Conservation (phyloP, 192 early-diverging fungal species). For the Thoreauomyces humboldtii region DNA sequence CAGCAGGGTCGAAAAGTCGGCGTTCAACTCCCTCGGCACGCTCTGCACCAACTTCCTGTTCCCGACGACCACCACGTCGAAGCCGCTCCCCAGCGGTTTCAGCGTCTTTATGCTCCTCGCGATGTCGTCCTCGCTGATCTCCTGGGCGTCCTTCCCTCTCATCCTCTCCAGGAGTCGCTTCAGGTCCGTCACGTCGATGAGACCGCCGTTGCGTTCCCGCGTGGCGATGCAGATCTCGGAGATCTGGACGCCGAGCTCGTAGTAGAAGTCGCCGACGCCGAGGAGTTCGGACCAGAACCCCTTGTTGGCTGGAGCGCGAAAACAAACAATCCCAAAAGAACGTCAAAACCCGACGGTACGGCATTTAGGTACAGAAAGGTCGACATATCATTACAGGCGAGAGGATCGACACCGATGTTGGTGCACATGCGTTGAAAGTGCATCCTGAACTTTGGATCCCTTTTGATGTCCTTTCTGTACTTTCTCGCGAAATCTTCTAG, state of each 20-base stretch:
- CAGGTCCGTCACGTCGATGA: conserved; percentile 84
- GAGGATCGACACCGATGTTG: conserved; percentile 90
- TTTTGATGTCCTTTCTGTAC: conserved; percentile 84
- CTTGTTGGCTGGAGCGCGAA: conserved; percentile 77
- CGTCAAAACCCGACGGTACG: background rate
- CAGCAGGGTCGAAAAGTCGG: conserved; percentile 71
- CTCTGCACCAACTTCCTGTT: conserved; percentile 79
- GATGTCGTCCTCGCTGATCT: conserved; percentile 79
- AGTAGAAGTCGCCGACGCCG: conserved; percentile 97
- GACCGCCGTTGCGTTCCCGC: conserved; percentile 80
- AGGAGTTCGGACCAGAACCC: conserved; percentile 93
- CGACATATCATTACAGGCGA: conserved; percentile 59
- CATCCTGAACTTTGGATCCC: conserved; percentile 79
- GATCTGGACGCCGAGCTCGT: conserved; percentile 91
- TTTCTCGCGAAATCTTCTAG: conserved; percentile 83
- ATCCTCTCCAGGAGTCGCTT: conserved; percentile 64
- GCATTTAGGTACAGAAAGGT: background rate
- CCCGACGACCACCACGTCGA: conserved; percentile 79
- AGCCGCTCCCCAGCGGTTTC: conserved; percentile 85
- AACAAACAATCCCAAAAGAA: background rate
- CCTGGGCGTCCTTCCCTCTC: conserved; percentile 55
- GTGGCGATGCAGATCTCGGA: conserved; percentile 87
- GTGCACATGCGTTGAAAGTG: conserved; percentile 94
- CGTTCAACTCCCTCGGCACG: conserved; percentile 84
- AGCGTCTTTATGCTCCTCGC: conserved; percentile 79